Conservation (phyloP, 192 early-diverging fungal genomes). For the Podila clonocystis region DNA sequence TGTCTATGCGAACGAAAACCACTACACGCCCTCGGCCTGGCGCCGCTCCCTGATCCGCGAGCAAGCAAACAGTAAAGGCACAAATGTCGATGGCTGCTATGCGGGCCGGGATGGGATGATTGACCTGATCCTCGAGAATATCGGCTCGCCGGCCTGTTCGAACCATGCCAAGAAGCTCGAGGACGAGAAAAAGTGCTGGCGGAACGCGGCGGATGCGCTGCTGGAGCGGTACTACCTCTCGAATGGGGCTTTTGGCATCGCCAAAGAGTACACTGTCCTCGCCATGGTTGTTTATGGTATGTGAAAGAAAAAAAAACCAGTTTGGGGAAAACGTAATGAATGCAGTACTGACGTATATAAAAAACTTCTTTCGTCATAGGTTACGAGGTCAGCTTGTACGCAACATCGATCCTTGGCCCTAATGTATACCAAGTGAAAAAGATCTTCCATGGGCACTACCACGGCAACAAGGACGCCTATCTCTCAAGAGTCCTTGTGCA, state of each 20-base stretch:
- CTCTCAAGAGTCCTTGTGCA: too few species aligned
- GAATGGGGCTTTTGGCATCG: slow-evolving; percentile 7
- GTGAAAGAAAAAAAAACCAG: not conserved
- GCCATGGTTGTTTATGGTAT: slow-evolving; percentile 12
- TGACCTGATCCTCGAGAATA: slow-evolving; percentile 21
- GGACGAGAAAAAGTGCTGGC: slow-evolving; percentile 15
- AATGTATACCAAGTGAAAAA: too few species aligned
- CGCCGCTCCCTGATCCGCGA: slow-evolving; percentile 14
- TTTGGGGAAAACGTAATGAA: too few species aligned
- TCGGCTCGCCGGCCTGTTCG: slow-evolving; percentile 17
- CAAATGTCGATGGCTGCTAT: slow-evolving; percentile 19
- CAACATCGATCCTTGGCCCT: too few species aligned
- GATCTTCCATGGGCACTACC: too few species aligned
- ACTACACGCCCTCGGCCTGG: slow-evolving; percentile 16
- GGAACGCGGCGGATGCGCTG: slow-evolving; percentile 24
- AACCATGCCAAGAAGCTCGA: slow-evolving; percentile 15
- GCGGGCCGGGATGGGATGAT: slow-evolving; percentile 3
- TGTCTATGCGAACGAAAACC: slow-evolving; percentile 20
- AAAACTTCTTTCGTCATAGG: too few species aligned
- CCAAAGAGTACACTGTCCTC: slow-evolving; percentile 9
- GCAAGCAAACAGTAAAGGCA: slow-evolving; percentile 11
- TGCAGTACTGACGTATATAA: too few species aligned
- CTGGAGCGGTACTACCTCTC: slow-evolving; percentile 6
- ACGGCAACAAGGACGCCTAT: too few species aligned
- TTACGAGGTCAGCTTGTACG: too few species aligned